These are phyloP conservation scores for Penicillium verrucosum DNA, from an alignment of 2,329 filamentous ascomycete species.

Conservation along the genomic window DNA sequence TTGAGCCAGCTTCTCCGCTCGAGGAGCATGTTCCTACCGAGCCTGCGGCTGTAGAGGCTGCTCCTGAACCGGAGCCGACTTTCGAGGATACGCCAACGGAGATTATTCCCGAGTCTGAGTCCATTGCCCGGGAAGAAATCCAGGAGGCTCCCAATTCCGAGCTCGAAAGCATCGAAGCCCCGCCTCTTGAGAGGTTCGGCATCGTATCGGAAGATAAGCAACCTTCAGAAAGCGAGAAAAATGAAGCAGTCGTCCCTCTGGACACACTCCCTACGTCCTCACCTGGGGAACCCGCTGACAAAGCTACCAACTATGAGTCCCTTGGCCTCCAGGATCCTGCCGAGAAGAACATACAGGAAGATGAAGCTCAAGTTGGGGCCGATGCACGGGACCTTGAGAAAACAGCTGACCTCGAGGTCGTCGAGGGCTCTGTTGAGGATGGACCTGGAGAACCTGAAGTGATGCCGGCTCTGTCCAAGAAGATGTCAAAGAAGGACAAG, in stretches of 20 bases:
- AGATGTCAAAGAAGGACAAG: slow-evolving; percentile 25
- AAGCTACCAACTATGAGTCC: not conserved
- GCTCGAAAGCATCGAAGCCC: not conserved
- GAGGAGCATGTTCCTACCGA: slow-evolving; percentile 1
- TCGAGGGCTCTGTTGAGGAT: not conserved
- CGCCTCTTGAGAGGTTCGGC: not conserved
- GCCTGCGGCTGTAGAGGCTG: not conserved
- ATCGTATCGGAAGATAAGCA: not conserved
- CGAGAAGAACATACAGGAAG: not conserved
- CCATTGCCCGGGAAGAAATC: not conserved
- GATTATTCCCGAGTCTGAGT: not conserved
- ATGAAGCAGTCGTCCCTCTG: not conserved
- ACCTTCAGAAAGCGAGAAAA: not conserved
- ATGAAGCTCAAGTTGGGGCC: not conserved
- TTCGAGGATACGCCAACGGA: not conserved
- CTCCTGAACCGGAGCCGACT: not conserved
- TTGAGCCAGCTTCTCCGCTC: not conserved
- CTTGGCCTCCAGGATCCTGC: not conserved
- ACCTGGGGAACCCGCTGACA: not conserved
- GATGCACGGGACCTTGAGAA: not conserved
- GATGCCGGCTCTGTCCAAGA: slow-evolving; percentile 10
- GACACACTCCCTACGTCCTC: not conserved
- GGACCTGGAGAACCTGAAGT: slow-evolving; percentile 1
- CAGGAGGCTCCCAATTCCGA: not conserved
- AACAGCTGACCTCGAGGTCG: not conserved